Conservation (phyloP, 73 alveolate genomes). For the Symbiodinium pilosum region DNA sequence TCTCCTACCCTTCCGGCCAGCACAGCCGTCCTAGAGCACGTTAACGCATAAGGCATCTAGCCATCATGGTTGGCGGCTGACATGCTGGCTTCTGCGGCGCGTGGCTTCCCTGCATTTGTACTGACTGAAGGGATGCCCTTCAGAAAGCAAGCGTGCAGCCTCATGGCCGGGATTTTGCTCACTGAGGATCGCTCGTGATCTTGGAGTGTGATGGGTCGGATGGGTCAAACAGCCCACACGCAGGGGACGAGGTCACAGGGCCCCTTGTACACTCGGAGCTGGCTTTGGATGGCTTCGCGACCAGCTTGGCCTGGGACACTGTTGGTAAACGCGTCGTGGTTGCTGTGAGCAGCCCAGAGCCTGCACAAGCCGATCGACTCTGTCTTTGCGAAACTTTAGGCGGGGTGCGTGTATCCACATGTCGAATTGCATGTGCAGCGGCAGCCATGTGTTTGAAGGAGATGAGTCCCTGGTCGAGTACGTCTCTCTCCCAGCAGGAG, state of each 20-base stretch:
- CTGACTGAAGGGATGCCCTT: too few relatives aligned
- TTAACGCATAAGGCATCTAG: neutral
- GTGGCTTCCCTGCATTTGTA: neutral
- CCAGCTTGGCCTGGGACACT: conserved; percentile 52
- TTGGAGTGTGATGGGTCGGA: conserved; percentile 73
- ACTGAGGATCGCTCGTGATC: conserved; percentile 44
- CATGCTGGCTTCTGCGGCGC: conserved; percentile 75
- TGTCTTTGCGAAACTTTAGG: conserved; percentile 65
- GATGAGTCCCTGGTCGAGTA: conserved; percentile 67
- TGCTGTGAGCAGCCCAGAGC: conserved; percentile 23
- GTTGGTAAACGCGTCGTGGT: conserved; percentile 84
- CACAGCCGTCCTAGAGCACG: too few relatives aligned
- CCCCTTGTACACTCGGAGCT: neutral
- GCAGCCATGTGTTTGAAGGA: neutral
- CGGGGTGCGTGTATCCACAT: too few relatives aligned
- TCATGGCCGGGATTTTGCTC: neutral
- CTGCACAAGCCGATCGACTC: conserved; percentile 38
- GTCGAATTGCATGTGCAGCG: neutral
- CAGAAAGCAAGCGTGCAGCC: too few relatives aligned
- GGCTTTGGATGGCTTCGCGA: neutral
- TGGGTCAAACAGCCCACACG: neutral
- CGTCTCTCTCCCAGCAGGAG: conserved; percentile 71
- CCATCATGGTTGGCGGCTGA: neutral
- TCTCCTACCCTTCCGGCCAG: too few relatives aligned
- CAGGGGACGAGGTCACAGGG: neutral